Evolutionary conservation across 352 stramenopile genomes (phyloP).

Genomic region (Phytophthora fragariaefolia): DNA sequence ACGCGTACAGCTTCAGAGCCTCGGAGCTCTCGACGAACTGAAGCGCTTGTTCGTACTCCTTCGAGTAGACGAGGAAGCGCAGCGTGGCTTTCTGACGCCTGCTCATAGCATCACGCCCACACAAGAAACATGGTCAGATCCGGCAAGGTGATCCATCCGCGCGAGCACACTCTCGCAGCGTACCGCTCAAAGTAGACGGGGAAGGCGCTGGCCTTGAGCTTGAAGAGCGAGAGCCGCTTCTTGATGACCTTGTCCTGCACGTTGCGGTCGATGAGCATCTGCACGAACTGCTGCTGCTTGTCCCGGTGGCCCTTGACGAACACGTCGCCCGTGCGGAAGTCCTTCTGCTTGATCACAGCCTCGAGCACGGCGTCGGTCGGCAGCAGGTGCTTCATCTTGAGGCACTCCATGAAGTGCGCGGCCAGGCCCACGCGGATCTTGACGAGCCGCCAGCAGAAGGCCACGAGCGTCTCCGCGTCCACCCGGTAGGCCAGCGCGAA

Average conservation of each 20-base stretch:
- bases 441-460: slow-evolving; percentile 42
- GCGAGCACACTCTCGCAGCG: background rate
- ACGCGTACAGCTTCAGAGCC: slow-evolving; percentile 56
- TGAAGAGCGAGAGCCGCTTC: slow-evolving; percentile 68
- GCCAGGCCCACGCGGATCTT: slow-evolving; percentile 35
- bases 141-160: no score
- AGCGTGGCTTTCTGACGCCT: slow-evolving; percentile 57
- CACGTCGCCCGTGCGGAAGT: slow-evolving; percentile 61
- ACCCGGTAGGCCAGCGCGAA: slow-evolving; percentile 58
- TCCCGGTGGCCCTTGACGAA: slow-evolving; percentile 50
- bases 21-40: slow-evolving; percentile 38
- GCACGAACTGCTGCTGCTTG: slow-evolving; percentile 55
- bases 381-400: slow-evolving; percentile 54
- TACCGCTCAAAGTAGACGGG: slow-evolving; percentile 63
- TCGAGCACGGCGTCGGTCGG: slow-evolving; percentile 45
- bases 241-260: slow-evolving; percentile 75
- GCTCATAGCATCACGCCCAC: no score
- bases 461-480: slow-evolving; percentile 26
- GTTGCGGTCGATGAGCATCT: slow-evolving; percentile 54
- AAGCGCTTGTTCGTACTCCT: slow-evolving; percentile 66
- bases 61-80: slow-evolving; percentile 67
- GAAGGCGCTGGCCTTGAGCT: slow-evolving; percentile 59
- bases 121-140: no score
- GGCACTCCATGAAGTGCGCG: slow-evolving; percentile 54
- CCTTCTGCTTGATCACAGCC: slow-evolving; percentile 55